Conservation (phyloP, 2,329 filamentous ascomycete species). For the Madurella fahalii region DNA sequence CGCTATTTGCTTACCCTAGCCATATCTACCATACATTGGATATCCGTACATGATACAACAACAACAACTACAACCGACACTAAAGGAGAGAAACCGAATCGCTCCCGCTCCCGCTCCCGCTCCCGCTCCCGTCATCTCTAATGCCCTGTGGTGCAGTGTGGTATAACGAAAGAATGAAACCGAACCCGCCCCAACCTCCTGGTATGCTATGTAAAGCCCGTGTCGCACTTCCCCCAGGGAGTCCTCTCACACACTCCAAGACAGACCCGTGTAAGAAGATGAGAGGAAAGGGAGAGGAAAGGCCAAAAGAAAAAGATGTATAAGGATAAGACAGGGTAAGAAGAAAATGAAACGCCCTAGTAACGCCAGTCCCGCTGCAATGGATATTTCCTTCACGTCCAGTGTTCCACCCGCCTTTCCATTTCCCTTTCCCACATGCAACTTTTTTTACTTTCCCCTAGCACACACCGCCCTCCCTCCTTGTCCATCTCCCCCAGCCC, state of each 20-base stretch:
- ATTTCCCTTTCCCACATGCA: conserved; percentile 2
- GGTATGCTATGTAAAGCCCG: background rate
- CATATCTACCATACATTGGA: conserved; percentile 3
- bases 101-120: background rate
- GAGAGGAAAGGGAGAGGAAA: background rate
- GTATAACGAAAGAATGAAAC: background rate
- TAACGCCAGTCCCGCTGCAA: conserved; percentile 5
- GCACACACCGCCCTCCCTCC: background rate
- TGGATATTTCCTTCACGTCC: conserved; percentile 1
- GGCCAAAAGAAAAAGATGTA: background rate
- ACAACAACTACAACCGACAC: background rate
- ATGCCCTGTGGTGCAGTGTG: background rate
- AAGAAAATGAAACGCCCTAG: background rate
- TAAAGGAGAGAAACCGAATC: background rate
- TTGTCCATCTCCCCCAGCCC: background rate
- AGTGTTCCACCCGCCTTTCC: background rate
- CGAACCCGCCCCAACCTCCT: background rate
- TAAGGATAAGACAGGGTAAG: background rate
- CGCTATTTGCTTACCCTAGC: background rate
- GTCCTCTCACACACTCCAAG: background rate
- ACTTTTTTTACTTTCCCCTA: conserved; percentile 1
- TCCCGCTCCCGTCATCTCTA: background rate
- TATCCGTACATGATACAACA: conserved; percentile 6
- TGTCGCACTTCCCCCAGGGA: background rate
- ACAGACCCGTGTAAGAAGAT: background rate